These are phyloP conservation scores for Remersonia thermophila DNA, from an alignment of 2,329 filamentous ascomycete species.

Conservation along the genomic window DNA sequence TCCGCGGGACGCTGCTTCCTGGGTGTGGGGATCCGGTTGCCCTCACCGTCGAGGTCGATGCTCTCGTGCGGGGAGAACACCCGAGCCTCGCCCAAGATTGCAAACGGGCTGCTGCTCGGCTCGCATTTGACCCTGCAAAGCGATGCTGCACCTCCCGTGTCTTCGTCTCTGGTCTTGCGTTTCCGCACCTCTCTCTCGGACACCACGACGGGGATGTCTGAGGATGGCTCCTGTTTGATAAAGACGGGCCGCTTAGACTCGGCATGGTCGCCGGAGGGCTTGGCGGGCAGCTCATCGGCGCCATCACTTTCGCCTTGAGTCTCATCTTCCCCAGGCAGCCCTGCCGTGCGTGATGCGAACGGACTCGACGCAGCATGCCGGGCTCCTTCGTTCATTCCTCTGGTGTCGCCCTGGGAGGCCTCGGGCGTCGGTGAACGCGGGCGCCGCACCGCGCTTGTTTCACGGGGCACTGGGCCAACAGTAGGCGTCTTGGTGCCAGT, in stretches of 20 bases:
- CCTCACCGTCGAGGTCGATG: constrained; percentile 45
- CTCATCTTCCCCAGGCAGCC: constrained; percentile 1
- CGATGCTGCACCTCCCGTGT: constrained; percentile 15
- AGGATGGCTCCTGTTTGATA: constrained; percentile 42
- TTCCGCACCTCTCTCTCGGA: constrained; percentile 39
- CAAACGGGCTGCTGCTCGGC: constrained; percentile 16
- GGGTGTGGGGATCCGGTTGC: constrained; percentile 30
- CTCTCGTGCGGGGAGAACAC: constrained; percentile 38
- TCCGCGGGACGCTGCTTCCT: constrained; percentile 21
- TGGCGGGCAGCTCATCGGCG: constrained; percentile 20
- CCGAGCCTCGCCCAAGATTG: constrained; percentile 19
- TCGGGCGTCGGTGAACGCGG: too few species aligned
- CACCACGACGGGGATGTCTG: constrained; percentile 38
- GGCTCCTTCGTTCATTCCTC: too few species aligned
- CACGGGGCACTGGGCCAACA: too few species aligned
- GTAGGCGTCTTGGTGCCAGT: too few species aligned
- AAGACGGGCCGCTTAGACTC: not conserved
- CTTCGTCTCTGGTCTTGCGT: constrained; percentile 26
- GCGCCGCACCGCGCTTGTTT: too few species aligned
- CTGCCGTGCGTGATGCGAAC: not conserved
- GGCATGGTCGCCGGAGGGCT: constrained; percentile 13
- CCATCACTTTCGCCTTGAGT: constrained; percentile 5
- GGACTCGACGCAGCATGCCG: too few species aligned
- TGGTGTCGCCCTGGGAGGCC: too few species aligned
- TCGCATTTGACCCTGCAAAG: constrained; percentile 32